A percentile compares a stretch with the other conserved stretches of the same genome.
phyloP scores from a whole-genome alignment of 768 basidiomycete species.

The Lactarius deliciosus region DNA sequence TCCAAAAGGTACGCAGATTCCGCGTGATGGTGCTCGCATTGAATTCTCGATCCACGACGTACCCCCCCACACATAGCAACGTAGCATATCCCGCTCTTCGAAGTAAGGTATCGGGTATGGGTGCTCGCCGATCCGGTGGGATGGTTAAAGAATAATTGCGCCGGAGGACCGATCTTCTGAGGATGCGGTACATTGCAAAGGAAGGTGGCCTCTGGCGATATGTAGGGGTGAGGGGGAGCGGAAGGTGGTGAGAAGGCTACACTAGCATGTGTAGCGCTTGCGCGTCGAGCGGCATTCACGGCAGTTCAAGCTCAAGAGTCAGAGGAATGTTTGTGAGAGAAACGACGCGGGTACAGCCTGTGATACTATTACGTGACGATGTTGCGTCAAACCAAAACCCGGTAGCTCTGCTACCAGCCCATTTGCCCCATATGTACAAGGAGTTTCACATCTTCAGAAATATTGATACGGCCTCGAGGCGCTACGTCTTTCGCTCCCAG shows the following conservation, averaged over 20 bases:
- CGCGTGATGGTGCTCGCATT: slow-evolving; percentile 50
- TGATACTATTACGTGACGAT: too few relatives aligned
- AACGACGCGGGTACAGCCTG: not conserved
- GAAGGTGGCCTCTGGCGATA: not conserved
- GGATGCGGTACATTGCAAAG: not conserved
- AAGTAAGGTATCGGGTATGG: slow-evolving; percentile 21
- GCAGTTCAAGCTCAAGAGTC: not conserved
- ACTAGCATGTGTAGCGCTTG: not conserved
- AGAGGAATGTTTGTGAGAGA: not conserved
- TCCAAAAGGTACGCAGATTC: slow-evolving; percentile 50
- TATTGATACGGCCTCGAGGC: too few relatives aligned
- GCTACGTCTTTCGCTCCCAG: too few relatives aligned
- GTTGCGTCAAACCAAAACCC: too few relatives aligned
- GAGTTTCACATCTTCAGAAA: too few relatives aligned
- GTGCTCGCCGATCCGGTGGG: not conserved
- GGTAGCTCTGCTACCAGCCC: too few relatives aligned
- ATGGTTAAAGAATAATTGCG: not conserved
- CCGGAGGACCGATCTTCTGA: not conserved
- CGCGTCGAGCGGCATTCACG: slow-evolving; percentile 1
- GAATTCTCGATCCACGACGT: slow-evolving; percentile 43
- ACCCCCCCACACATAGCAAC: slow-evolving; percentile 37
- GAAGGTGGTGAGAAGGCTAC: not conserved
- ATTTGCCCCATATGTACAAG: too few relatives aligned
- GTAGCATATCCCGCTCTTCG: slow-evolving; percentile 34
- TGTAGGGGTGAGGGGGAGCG: not conserved